Base-by-base conservation (phyloP, 2,329 filamentous ascomycete genomes). In the Fusarium stilboides region DNA sequence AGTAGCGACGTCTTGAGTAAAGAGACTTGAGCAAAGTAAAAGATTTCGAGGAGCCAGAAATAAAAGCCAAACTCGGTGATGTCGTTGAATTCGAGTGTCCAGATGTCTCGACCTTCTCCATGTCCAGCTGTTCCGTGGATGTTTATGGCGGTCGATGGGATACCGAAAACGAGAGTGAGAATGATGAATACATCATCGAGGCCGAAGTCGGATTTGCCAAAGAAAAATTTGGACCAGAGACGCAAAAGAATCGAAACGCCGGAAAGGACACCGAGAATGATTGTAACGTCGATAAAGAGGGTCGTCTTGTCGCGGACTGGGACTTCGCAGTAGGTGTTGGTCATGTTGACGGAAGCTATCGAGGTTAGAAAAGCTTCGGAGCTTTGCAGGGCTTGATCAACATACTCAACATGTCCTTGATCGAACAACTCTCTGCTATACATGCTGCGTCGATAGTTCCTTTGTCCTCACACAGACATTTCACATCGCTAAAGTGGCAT, bases 1-100 rank as follows among this genome's bases (percentile, higher is more conserved):
- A 83, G 65, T 13, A 84, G 69, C 2, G 81, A 80, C 24, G 82
- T 69, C 67, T 83, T 83, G 40, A 81, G 74, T 7, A 82, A 65
- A 13, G 77, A 76, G 52, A 81, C 74, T 33, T 79, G 75, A 1
- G 76, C 31, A 65, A 83, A 78, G 68, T 83, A 84, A 20, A 82
- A 71, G 0, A 80, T 71, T 40, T 81, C 78, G 5, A 79, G 67
- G 8, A 78, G 24, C 65, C 74, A 80, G 55, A 81, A 80, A 44
- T 57, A 78, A 5, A 69, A 55, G 8, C 63, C 72, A 20, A 78
- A 79, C 2, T 54, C 34, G 5, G 59, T 62, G n/a, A 75, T 64
- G n/a, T 70, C 36, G n/a, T 59, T 19, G 7, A 61, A 57, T 19
- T 46, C 56, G 1, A 80, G 52, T 4, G 78, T 79, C 78, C 78